phyloP scores from a whole-genome alignment of 2,329 filamentous ascomycete species.

The Microdochium bolleyi region DNA sequence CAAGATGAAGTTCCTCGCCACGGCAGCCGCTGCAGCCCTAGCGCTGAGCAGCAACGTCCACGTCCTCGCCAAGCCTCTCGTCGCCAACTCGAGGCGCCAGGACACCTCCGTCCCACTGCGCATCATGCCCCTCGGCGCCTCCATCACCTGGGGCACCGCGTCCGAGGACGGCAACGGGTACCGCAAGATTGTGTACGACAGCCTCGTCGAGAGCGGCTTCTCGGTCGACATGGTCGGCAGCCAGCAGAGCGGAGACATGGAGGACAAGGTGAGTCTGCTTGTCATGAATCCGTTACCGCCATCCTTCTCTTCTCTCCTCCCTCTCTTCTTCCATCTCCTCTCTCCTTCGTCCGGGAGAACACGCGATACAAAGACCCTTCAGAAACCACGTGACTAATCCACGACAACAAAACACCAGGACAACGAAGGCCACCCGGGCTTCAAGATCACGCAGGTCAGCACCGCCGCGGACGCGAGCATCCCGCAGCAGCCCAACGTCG shows the following conservation, averaged over 20 bases:
- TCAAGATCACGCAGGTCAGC: slow-evolving; percentile 22
- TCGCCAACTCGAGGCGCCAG: background rate
- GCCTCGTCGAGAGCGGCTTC: slow-evolving; percentile 20
- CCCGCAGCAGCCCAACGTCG: slow-evolving; percentile 22
- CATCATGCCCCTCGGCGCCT: slow-evolving; percentile 28
- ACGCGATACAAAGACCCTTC: too few relatives aligned
- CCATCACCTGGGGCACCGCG: slow-evolving; percentile 24
- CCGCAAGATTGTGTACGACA: slow-evolving; percentile 23
- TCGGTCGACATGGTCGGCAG: slow-evolving; percentile 28
- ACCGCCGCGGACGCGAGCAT: slow-evolving; percentile 18
- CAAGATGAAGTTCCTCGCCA: background rate
- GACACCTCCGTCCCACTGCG: background rate
- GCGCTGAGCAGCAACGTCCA: background rate
- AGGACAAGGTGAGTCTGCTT: slow-evolving; percentile 17
- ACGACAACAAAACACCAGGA: slow-evolving; percentile 7
- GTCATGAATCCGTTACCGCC: too few relatives aligned
- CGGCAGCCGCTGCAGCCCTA: background rate
- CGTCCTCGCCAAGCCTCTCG: background rate
- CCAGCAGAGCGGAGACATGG: slow-evolving; percentile 23
- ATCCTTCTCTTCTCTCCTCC: too few relatives aligned
- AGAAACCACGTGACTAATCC: too few relatives aligned
- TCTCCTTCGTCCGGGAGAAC: too few relatives aligned
- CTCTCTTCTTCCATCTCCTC: too few relatives aligned
- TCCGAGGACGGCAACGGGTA: slow-evolving; percentile 26
- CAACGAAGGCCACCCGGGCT: slow-evolving; percentile 27